Evolutionary conservation across 352 stramenopile species (phyloP).

Genomic region (Pythium oligandrum): DNA sequence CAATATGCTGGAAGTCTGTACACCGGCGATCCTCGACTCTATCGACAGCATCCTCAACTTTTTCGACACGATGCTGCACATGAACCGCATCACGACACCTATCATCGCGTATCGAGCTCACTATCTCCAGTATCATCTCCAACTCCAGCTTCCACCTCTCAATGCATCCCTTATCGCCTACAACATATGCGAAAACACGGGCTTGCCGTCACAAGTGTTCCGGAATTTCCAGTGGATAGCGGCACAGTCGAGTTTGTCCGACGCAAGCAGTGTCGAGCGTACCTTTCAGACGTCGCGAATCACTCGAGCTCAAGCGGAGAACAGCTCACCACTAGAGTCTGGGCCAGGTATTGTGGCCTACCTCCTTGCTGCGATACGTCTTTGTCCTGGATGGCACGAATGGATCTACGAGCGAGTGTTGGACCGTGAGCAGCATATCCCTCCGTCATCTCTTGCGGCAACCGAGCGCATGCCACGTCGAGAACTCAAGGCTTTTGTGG

Average conservation of each 20-base stretch:
- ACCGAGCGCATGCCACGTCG: conserved; percentile 28
- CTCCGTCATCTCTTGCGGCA: conserved; percentile 11
- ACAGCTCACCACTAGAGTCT: conserved; percentile 33
- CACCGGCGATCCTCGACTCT: conserved; percentile 33
- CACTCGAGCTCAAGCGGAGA: conserved; percentile 12
- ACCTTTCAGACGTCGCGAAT: conserved; percentile 16
- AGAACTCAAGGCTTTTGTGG: conserved; percentile 43
- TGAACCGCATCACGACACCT: conserved; percentile 30
- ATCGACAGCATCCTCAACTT: conserved; percentile 51
- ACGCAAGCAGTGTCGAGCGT: conserved; percentile 27
- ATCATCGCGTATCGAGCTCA: conserved; percentile 46
- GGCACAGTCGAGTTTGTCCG: conserved; percentile 41
- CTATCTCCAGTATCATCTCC: conserved; percentile 68
- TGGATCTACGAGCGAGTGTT: conserved; percentile 62
- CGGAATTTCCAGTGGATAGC: conserved; percentile 68
- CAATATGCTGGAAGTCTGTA: conserved; percentile 52
- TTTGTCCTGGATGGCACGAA: conserved; percentile 77
- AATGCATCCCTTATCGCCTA: conserved; percentile 57
- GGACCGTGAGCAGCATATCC: conserved; percentile 13
- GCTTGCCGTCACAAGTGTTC: conserved; percentile 55
- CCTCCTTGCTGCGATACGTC: conserved; percentile 54
- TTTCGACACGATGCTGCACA: conserved; percentile 43
- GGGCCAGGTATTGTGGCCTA: conserved; percentile 55
- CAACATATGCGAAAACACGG: conserved; percentile 45
- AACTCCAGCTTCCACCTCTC: conserved; percentile 59